Evolutionary conservation across 192 early-diverging fungal genomes (phyloP).

Genomic region (Backusella australiensis): DNA sequence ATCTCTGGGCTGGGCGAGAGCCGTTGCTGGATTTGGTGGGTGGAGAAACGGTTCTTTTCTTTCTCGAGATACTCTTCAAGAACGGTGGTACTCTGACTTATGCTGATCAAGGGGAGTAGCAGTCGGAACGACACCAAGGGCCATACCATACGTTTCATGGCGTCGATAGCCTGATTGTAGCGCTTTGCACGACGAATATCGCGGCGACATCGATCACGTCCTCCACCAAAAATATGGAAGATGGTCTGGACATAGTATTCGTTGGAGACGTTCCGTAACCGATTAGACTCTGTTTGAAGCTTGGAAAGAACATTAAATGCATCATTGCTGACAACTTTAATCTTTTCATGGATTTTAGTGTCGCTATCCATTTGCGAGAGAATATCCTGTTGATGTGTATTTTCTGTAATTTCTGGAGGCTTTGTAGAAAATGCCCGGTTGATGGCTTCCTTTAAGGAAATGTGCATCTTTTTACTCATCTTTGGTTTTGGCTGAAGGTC

Average conservation of each 20-base stretch:
- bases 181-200: slow-evolving; percentile 12
- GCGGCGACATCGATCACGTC: not conserved
- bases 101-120: not conserved
- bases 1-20: not conserved
- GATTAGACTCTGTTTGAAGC: slow-evolving; percentile 13
- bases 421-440: slow-evolving; percentile 2
- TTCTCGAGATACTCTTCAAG: not conserved
- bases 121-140: slow-evolving; percentile 11
- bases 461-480: not conserved
- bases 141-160: slow-evolving; percentile 8
- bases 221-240: slow-evolving; percentile 5
- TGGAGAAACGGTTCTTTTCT: not conserved
- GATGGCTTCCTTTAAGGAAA: not conserved
- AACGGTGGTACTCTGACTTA: not conserved
- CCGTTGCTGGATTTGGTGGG: not conserved
- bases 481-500: not conserved
- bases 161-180: slow-evolving; percentile 13
- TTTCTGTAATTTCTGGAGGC: not conserved
- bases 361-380: not conserved
- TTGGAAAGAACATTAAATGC: slow-evolving; percentile 4
- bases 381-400: not conserved
- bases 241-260: slow-evolving; percentile 11
- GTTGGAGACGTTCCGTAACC: slow-evolving; percentile 9
- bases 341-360: not conserved
- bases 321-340: not conserved